Evolutionary conservation across 2,329 filamentous ascomycete genomes (phyloP).

Genomic region (Microsporum audouinii): DNA sequence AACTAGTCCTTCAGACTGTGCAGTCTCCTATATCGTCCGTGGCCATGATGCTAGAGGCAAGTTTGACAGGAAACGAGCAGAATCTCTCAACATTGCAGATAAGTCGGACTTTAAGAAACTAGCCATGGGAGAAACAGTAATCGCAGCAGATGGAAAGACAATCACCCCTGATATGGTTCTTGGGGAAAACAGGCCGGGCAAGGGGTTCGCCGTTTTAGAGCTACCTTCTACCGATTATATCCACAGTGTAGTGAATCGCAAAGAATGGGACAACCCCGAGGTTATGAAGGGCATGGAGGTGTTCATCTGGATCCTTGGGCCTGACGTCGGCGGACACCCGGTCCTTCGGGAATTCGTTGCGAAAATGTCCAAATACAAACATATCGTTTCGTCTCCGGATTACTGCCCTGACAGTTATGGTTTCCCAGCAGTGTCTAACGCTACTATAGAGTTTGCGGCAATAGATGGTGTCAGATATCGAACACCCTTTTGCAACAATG

Average conservation of each 20-base stretch:
- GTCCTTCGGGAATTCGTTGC: slow-evolving; percentile 59
- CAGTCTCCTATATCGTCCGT: slow-evolving; percentile 79
- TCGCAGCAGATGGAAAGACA: slow-evolving; percentile 51
- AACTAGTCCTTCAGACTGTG: slow-evolving; percentile 53
- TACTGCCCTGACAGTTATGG: slow-evolving; percentile 63
- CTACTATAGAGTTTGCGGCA: slow-evolving; percentile 57
- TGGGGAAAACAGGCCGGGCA: slow-evolving; percentile 53
- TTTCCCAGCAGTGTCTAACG: slow-evolving; percentile 53
- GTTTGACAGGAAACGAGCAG: slow-evolving; percentile 58
- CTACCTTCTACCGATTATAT: slow-evolving; percentile 62
- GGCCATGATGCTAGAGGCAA: slow-evolving; percentile 66
- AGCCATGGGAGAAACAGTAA: slow-evolving; percentile 51
- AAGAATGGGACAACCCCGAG: slow-evolving; percentile 57
- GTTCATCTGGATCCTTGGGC: slow-evolving; percentile 73
- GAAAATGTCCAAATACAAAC: slow-evolving; percentile 49
- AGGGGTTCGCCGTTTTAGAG: slow-evolving; percentile 69
- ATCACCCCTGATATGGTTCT: slow-evolving; percentile 84
- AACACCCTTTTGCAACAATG: slow-evolving; percentile 37
- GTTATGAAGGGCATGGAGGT: slow-evolving; percentile 56
- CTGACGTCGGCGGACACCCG: slow-evolving; percentile 51
- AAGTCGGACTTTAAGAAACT: slow-evolving; percentile 49
- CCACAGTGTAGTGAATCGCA: slow-evolving; percentile 53
- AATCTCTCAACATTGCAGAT: slow-evolving; percentile 50
- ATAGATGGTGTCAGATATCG: slow-evolving; percentile 66
- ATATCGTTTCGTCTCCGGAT: slow-evolving; percentile 67